Conservation (phyloP, 2,329 filamentous ascomycete species). For the Shiraia bambusicola region DNA sequence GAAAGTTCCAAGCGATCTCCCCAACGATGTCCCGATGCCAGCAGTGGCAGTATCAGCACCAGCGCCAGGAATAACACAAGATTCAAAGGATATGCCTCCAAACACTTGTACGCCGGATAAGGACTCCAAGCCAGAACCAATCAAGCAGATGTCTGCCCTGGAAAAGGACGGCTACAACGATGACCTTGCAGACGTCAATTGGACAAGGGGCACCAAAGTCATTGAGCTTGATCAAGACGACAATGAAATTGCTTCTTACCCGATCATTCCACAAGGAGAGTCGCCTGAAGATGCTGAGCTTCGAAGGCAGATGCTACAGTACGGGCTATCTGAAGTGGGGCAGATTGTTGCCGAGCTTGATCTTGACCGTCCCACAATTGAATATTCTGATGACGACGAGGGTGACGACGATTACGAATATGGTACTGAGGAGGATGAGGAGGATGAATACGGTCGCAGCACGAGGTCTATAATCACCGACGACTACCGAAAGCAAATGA, state of each 20-base stretch:
- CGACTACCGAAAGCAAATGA: conserved; percentile 79
- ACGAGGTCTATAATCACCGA: conserved; percentile 68
- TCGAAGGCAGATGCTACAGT: conserved; percentile 86
- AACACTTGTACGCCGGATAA: conserved; percentile 66
- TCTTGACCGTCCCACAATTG: conserved; percentile 64
- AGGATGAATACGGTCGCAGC: conserved; percentile 75
- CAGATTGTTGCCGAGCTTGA: conserved; percentile 90
- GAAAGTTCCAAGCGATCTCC: not conserved
- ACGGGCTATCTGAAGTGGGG: conserved; percentile 84
- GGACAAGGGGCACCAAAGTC: conserved; percentile 41
- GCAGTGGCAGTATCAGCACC: not conserved
- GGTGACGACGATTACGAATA: conserved; percentile 47
- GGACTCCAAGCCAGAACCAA: conserved; percentile 52
- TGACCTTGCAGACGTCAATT: conserved; percentile 30
- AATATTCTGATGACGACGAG: conserved; percentile 58
- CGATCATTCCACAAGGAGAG: conserved; percentile 72
- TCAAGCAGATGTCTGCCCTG: conserved; percentile 11
- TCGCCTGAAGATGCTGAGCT: conserved; percentile 76
- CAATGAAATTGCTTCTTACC: conserved; percentile 43
- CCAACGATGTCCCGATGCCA: not conserved
- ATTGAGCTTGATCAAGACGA: conserved; percentile 49
- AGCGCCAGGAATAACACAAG: not conserved
- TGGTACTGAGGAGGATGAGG: conserved; percentile 62
- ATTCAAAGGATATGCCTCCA: conserved; percentile 29
- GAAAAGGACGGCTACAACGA: conserved; percentile 28